Percentiles rank a stretch among this genome's conserved stretches.
Evolutionary conservation across 2,329 filamentous ascomycete species (phyloP).

Genomic region (Xylaria sp.): DNA sequence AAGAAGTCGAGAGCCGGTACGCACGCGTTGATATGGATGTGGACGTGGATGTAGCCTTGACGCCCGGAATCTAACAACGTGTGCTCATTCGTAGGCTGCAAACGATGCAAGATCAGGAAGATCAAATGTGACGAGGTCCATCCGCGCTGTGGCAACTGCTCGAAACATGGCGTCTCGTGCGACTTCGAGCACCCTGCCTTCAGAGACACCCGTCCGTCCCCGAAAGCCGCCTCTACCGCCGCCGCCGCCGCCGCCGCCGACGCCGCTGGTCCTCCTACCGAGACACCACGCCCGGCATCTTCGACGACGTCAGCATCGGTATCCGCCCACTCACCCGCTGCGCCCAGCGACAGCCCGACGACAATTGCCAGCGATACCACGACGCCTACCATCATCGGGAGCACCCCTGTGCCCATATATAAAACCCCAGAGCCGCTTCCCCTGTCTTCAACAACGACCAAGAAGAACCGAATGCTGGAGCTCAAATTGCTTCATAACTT

Average conservation of each 20-base stretch:
- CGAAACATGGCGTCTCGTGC: slow-evolving; percentile 73
- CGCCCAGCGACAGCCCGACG: slow-evolving; percentile 47
- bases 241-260: neutral
- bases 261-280: slow-evolving; percentile 18
- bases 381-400: slow-evolving; percentile 41
- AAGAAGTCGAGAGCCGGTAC: slow-evolving; percentile 73
- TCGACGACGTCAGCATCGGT: slow-evolving; percentile 43
- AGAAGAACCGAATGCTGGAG: slow-evolving; percentile 64
- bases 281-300: slow-evolving; percentile 49
- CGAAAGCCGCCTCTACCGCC: slow-evolving; percentile 32
- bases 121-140: slow-evolving; percentile 79
- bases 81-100: slow-evolving; percentile 57
- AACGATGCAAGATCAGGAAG: slow-evolving; percentile 73
- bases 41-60: neutral
- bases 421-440: slow-evolving; percentile 52
- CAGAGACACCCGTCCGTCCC: slow-evolving; percentile 55
- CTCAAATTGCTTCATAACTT: slow-evolving; percentile 73
- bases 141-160: slow-evolving; percentile 72
- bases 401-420: slow-evolving; percentile 51
- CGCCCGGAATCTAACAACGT: slow-evolving; percentile 13
- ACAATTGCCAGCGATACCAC: slow-evolving; percentile 44
- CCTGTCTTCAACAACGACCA: slow-evolving; percentile 52
- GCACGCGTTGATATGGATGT: slow-evolving; percentile 1
- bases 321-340: slow-evolving; percentile 43
- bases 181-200: slow-evolving; percentile 69